A percentile compares a stretch with the other conserved stretches of the same genome.
These are phyloP conservation scores for Ustilago shanxiensis DNA, from an alignment of 1,284 basidiomycete genomes.

Conservation along the genomic window DNA sequence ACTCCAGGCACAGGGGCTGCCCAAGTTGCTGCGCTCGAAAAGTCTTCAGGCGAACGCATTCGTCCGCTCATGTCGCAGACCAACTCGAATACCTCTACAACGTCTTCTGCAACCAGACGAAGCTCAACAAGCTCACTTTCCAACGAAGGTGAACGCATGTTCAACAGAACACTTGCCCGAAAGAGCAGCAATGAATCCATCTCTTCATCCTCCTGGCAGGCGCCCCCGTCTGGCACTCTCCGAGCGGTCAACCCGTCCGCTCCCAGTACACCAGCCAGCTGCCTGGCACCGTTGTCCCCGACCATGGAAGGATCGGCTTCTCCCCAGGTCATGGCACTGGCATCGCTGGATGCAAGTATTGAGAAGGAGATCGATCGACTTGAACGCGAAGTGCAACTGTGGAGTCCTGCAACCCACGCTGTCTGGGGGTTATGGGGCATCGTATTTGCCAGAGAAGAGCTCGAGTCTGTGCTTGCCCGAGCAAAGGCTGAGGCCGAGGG, in stretches of 20 bases:
- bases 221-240: constrained; percentile 26
- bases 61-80: constrained; percentile 26
- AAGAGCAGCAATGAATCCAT: constrained; percentile 42
- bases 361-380: constrained; percentile 65
- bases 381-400: constrained; percentile 63
- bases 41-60: constrained; percentile 40
- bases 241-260: constrained; percentile 29
- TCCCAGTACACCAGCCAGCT: constrained; percentile 34
- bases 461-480: constrained; percentile 49
- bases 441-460: constrained; percentile 62
- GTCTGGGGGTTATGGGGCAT: constrained; percentile 69
- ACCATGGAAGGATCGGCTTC: constrained; percentile 38
- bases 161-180: constrained; percentile 3
- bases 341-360: constrained; percentile 49
- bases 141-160: constrained; percentile 1
- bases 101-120: neutral
- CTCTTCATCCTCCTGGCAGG: constrained; percentile 51
- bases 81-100: constrained; percentile 23
- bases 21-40: constrained; percentile 45
- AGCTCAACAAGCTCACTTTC: constrained; percentile 11
- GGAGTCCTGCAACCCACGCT: constrained; percentile 65
- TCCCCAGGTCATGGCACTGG: constrained; percentile 40
- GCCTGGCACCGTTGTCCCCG: constrained; percentile 21
- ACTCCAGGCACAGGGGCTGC: constrained; percentile 45
- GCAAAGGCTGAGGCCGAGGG: constrained; percentile 39